phyloP scores from a whole-genome alignment of 805 yeast genomes.

The Kuraishia cidri region DNA sequence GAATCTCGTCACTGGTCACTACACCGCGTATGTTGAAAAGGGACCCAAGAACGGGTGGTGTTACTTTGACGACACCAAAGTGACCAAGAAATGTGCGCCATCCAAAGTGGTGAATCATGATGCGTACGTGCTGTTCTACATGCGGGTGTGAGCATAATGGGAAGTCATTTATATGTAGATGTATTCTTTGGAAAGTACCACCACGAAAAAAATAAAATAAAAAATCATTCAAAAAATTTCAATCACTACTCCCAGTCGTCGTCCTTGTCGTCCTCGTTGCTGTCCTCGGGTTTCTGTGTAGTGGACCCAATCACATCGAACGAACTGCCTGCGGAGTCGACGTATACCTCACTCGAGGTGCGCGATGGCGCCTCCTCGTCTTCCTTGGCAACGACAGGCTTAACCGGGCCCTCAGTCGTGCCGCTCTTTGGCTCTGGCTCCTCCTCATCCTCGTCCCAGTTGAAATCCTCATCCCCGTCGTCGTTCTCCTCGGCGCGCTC shows the following conservation, averaged over 20 bases:
- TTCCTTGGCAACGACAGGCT: conserved; percentile 4
- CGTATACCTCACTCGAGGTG: conserved; percentile 27
- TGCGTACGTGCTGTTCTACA: conserved; percentile 80
- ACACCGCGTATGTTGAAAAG: conserved; percentile 73
- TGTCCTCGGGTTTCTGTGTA: conserved; percentile 2
- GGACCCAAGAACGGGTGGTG: conserved; percentile 60
- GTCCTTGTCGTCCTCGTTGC: conserved; percentile 18
- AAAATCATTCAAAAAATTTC: not conserved
- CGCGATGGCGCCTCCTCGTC: conserved; percentile 11
- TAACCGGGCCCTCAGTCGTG: not conserved
- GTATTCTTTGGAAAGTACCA: too few species aligned
- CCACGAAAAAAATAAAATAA: conserved; percentile 2
- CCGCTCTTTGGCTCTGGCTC: conserved; percentile 18
- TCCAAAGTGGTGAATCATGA: conserved; percentile 55
- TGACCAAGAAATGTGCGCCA: conserved; percentile 39
- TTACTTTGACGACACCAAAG: conserved; percentile 71
- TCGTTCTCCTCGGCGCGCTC: conserved; percentile 24
- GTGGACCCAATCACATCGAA: conserved; percentile 19
- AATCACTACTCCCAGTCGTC: conserved; percentile 56
- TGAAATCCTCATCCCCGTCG: conserved; percentile 41
- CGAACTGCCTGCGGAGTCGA: conserved; percentile 26
- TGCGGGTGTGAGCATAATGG: conserved; percentile 24
- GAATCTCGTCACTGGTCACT: conserved; percentile 78
- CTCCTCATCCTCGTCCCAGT: conserved; percentile 44
- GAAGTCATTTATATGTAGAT: not conserved